Percentiles rank a stretch among this genome's conserved stretches.
These are phyloP conservation scores for Saccharomycopsis selenospora DNA, from an alignment of 805 yeast genomes.

Conservation along the genomic window DNA sequence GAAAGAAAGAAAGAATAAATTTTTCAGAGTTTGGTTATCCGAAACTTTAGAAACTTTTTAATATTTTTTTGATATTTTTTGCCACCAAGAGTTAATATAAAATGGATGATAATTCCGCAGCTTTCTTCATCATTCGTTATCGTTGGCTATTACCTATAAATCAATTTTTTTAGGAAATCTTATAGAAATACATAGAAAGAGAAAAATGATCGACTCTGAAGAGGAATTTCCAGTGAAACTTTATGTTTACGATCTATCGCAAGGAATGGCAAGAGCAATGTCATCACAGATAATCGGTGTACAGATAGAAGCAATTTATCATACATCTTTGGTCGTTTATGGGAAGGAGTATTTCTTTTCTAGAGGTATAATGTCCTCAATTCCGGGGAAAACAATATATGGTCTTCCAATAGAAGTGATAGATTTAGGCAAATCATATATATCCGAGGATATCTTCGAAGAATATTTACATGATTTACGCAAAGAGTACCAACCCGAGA, in stretches of 20 bases:
- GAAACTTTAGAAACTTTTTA: too few relatives aligned
- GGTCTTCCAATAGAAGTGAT: slow-evolving; percentile 49
- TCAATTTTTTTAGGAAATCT: slow-evolving; percentile 10
- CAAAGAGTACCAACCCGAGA: slow-evolving; percentile 38
- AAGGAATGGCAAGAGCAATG: slow-evolving; percentile 49
- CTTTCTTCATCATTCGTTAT: neutral
- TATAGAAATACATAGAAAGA: too few relatives aligned
- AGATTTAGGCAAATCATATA: slow-evolving; percentile 45
- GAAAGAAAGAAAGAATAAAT: too few relatives aligned
- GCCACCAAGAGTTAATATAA: slow-evolving; percentile 48
- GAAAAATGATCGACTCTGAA: slow-evolving; percentile 21
- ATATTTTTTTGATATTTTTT: slow-evolving; percentile 27
- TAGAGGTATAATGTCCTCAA: slow-evolving; percentile 41
- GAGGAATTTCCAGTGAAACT: slow-evolving; percentile 38
- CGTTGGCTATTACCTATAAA: neutral
- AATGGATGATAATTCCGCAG: slow-evolving; percentile 33
- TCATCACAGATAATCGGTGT: slow-evolving; percentile 46
- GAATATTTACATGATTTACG: slow-evolving; percentile 47
- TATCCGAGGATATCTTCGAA: slow-evolving; percentile 44
- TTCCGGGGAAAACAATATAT: slow-evolving; percentile 51
- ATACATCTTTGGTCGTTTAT: slow-evolving; percentile 50
- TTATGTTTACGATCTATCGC: slow-evolving; percentile 57
- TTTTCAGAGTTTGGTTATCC: too few relatives aligned
- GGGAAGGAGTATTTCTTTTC: slow-evolving; percentile 55
- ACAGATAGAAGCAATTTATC: slow-evolving; percentile 58